Conservation (phyloP, 768 basidiomycete species). For the Rossbeevera mucosa region DNA sequence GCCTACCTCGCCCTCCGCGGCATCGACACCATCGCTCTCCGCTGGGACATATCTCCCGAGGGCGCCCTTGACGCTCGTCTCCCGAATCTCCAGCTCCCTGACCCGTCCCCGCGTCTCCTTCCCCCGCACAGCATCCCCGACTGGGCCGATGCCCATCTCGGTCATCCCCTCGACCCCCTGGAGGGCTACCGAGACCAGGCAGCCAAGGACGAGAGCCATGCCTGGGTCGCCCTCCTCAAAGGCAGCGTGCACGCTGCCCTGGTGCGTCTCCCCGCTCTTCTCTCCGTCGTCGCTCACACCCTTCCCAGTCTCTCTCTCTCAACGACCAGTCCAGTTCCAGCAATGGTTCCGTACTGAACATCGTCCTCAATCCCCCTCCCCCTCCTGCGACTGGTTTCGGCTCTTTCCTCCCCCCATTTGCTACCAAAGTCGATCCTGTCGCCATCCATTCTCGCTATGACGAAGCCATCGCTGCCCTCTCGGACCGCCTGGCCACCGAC, state of each 20-base stretch:
- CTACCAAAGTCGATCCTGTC: slow-evolving; percentile 48
- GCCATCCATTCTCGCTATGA: slow-evolving; percentile 55
- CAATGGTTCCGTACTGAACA: slow-evolving; percentile 36
- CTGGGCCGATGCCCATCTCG: slow-evolving; percentile 62
- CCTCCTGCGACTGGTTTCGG: slow-evolving; percentile 66
- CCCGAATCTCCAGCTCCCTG: slow-evolving; percentile 65
- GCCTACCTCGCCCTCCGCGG: slow-evolving; percentile 65
- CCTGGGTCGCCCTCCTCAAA: slow-evolving; percentile 80
- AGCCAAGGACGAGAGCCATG: slow-evolving; percentile 68
- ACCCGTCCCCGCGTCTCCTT: slow-evolving; percentile 46
- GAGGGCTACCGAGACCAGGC: slow-evolving; percentile 65
- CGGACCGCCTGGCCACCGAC: slow-evolving; percentile 70
- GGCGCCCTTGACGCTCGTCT: slow-evolving; percentile 67
- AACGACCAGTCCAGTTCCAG: slow-evolving; percentile 35
- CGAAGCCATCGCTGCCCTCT: slow-evolving; percentile 69
- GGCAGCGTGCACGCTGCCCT: slow-evolving; percentile 72
- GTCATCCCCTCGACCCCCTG: slow-evolving; percentile 38
- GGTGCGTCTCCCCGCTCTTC: slow-evolving; percentile 36
- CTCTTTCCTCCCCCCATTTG: slow-evolving; percentile 58
- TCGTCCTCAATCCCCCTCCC: slow-evolving; percentile 59
- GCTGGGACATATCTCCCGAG: slow-evolving; percentile 65
- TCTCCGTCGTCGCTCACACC: slow-evolving; percentile 9
- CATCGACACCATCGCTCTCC: slow-evolving; percentile 45
- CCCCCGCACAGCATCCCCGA: slow-evolving; percentile 64
- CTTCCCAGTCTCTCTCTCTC: slow-evolving; percentile 44